Evolutionary conservation across 441 rosid species (phyloP), one percentile per base, ranked within the genome.

Genomic region (Gossypium schwendimanii): DNA sequence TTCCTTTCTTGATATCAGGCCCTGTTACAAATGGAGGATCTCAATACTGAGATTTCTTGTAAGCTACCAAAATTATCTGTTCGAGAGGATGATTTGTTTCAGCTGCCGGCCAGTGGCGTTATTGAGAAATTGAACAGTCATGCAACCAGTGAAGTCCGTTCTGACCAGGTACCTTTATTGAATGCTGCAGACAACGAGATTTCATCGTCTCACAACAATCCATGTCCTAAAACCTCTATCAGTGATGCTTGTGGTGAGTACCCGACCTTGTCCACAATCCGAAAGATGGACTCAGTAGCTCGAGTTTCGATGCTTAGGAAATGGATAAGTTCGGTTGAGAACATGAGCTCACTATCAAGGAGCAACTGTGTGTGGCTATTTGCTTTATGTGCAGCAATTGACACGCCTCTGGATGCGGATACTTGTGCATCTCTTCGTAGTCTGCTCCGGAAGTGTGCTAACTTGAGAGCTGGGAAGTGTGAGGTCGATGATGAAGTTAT

Each of bases 361-460:
- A 77, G 67, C 14, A 90, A 88, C n/a, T 84, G 88, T 20, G 39
- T 79, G 50, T 92, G 94, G 98, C 79, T 89, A 26, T 87, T 88
- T 72, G 89, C 95, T 36, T 81, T 92, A 20, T 87, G 93, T 62
- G 89, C 94, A 33, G 84, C 91, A 10, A 85, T 92, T 21, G 97
- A 94, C 63, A 78, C 86, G 41, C 98, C 98, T 2, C 54, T 89
- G 41, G 86, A 87, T 67, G 93, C 86, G 0, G 94, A 87, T 73
- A 84, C 90, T 2, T 75, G 89, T 26, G 97, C 94, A 72, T 80
- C 86, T 23, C 84, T 92, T 10, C 85, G 97, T 21, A 79, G 84
- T 72, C 78, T 91, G 72, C 84, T 92, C 20, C 85, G 97, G 14
- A 90, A 91, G 63, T 92, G 98, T 62, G 96, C 97, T 1, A 84